A percentile compares a stretch with the other conserved stretches of the same genome.
Evolutionary conservation across 192 early-diverging fungal species (phyloP).

Genomic region (Podila verticillata): DNA sequence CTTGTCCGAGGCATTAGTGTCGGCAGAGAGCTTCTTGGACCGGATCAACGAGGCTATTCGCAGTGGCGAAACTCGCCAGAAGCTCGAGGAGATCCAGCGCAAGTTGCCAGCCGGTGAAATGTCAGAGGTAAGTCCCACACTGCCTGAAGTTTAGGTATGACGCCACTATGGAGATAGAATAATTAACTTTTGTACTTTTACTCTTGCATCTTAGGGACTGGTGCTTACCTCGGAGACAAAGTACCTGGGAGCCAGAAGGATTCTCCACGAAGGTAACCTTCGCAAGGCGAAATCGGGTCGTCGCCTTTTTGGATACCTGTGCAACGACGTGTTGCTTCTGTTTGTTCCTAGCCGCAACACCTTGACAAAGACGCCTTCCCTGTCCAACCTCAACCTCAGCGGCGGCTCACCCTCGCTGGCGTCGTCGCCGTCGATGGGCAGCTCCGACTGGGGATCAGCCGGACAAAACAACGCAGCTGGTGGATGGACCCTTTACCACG

Average conservation of each 20-base stretch:
- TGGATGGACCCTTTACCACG: constrained; percentile 29
- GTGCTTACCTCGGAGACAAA: constrained; percentile 67
- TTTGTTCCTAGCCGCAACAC: constrained; percentile 23
- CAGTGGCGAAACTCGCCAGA: constrained; percentile 62
- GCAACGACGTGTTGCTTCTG: constrained; percentile 79
- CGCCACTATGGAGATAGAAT: too few species aligned
- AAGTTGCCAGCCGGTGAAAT: constrained; percentile 67
- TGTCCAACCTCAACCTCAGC: constrained; percentile 1
- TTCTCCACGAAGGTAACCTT: constrained; percentile 76
- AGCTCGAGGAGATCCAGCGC: constrained; percentile 64
- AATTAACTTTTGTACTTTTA: too few species aligned
- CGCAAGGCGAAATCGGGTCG: constrained; percentile 82
- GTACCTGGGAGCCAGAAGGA: constrained; percentile 64
- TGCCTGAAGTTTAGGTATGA: too few species aligned
- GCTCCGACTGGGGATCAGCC: not conserved
- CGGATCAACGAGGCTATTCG: constrained; percentile 90
- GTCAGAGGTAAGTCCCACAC: constrained; percentile 49
- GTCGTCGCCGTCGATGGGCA: constrained; percentile 1
- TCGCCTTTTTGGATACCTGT: constrained; percentile 76
- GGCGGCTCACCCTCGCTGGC: constrained; percentile 1
- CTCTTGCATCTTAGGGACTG: too few species aligned
- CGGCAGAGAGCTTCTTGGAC: constrained; percentile 73
- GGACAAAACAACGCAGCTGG: not conserved
- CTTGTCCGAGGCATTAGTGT: constrained; percentile 70
- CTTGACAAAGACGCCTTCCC: constrained; percentile 4